A percentile compares a stretch with the other conserved stretches of the same genome.
Evolutionary conservation across 345 rosid species (phyloP).

Genomic region (Turnera subulata): DNA sequence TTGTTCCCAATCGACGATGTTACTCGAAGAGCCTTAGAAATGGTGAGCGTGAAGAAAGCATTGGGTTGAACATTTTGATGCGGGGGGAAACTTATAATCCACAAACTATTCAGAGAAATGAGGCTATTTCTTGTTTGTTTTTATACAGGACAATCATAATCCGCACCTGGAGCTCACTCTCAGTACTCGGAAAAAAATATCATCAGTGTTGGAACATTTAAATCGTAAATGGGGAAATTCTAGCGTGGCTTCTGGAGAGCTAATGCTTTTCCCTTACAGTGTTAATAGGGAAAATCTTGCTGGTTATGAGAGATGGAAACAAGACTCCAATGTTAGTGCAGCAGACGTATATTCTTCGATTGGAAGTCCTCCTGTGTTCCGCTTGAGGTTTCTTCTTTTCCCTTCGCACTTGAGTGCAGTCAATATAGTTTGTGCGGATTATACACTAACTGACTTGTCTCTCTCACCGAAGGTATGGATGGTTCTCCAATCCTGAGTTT

Average conservation of each 20-base stretch:
- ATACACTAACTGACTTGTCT: constrained; percentile 16
- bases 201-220: constrained; percentile 92
- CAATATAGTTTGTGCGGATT: constrained; percentile 5
- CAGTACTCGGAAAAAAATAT: constrained; percentile 85
- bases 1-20: constrained; percentile 89
- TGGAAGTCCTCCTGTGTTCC: constrained; percentile 79
- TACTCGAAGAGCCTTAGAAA: constrained; percentile 83
- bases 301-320: constrained; percentile 72
- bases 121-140: constrained; percentile 25
- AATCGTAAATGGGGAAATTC: constrained; percentile 95
- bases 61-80: constrained; percentile 16
- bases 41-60: constrained; percentile 48
- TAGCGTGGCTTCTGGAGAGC: constrained; percentile 72
- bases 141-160: constrained; percentile 80
- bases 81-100: constrained; percentile 1
- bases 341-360: constrained; percentile 63
- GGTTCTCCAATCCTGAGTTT: constrained; percentile 54
- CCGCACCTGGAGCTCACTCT: constrained; percentile 98
- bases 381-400: constrained; percentile 65
- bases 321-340: constrained; percentile 63
- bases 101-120: constrained; percentile 2
- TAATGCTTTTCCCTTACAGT: constrained; percentile 73
- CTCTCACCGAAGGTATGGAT: constrained; percentile 79
- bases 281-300: constrained; percentile 57
- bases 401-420: constrained; percentile 7